Conservation (phyloP, 2,329 filamentous ascomycete genomes). For the Ceratocystis destructans region DNA sequence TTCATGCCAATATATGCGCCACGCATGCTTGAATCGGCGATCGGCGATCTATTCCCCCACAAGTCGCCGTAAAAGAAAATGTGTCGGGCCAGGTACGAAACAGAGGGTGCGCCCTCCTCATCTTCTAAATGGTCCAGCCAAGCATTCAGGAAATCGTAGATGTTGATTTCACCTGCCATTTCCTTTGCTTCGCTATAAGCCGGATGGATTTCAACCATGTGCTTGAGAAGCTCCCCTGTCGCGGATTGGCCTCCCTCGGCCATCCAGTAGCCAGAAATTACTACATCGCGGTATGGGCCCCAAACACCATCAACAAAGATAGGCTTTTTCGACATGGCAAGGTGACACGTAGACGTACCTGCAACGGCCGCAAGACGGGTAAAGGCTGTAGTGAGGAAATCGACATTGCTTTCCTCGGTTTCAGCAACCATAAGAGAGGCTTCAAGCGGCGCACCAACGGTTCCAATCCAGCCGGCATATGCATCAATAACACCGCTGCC, state of each 20-base stretch:
- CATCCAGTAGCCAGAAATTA: slow-evolving; percentile 89
- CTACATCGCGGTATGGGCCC: slow-evolving; percentile 91
- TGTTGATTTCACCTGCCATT: slow-evolving; percentile 67
- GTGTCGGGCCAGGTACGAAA: slow-evolving; percentile 79
- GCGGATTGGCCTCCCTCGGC: slow-evolving; percentile 94
- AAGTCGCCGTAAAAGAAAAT: slow-evolving; percentile 98
- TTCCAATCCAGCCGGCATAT: slow-evolving; percentile 97
- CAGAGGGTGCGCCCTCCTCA: slow-evolving; percentile 54
- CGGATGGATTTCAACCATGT: slow-evolving; percentile 89
- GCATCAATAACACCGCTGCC: slow-evolving; percentile 96
- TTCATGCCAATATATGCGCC: slow-evolving; percentile 77
- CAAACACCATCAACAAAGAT: slow-evolving; percentile 93
- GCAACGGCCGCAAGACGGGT: slow-evolving; percentile 86
- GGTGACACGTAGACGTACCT: slow-evolving; percentile 91
- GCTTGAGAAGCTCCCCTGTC: slow-evolving; percentile 84
- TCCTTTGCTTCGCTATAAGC: slow-evolving; percentile 70
- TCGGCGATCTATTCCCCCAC: slow-evolving; percentile 88
- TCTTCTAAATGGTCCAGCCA: slow-evolving; percentile 66
- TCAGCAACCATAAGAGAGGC: slow-evolving; percentile 33
- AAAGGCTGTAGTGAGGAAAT: slow-evolving; percentile 86
- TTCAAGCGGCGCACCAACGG: slow-evolving; percentile 90
- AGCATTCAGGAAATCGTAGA: slow-evolving; percentile 89
- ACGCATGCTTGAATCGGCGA: slow-evolving; percentile 87
- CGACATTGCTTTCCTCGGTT: slow-evolving; percentile 26
- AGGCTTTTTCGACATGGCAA: slow-evolving; percentile 86